Base-by-base conservation (phyloP, 257 asterid species). In the Nicotiana tabacum region DNA sequence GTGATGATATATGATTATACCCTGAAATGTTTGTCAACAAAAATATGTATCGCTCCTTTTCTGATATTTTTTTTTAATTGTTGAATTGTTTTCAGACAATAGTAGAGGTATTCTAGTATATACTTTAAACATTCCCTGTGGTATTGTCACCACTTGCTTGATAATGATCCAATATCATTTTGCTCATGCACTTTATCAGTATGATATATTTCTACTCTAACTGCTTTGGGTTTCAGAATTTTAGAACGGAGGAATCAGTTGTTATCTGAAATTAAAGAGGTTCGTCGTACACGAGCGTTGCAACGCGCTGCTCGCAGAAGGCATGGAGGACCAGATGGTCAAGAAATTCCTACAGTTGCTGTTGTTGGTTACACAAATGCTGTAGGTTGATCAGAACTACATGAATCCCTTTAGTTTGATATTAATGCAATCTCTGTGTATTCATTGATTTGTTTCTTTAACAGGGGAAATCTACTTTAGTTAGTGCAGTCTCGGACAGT, bases 291-390 rank as follows among this genome's bases (percentile, higher is more conserved):
- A 13, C 92, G 99, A 84, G 94, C 93, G 27, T 83, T 92, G 89
- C 99, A 96, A 85, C 97, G 98, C 77, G 91, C 91, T 86, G 90
- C 97, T 85, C 93, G 99, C 77, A 94, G 74, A 86, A 93, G 97
- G 84, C 90, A 92, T 81, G 95, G 94, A 67, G 89, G 86, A 69
- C 67, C 89, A 65, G 87, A 89, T 9, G 98, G 97, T 53, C 91
- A 89, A 88, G 95, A 89, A 81, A 89, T 90, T 84, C 90, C 92
- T 68, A 96, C 98, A 18, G 92, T 96, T 87, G 99, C 98, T 88
- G 88, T 96, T 67, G 98, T 96, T 86, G 99, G 99, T 82, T 96
- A 96, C 85, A 96, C 99, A 72, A 96, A 94, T 92, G 98, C 99
- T 86, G 99, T 96, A 89, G 83, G 95, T 88, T 81, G 78, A 77